Evolutionary conservation across 805 yeast genomes (phyloP).

Genomic region (Candida cerambycidarum): DNA sequence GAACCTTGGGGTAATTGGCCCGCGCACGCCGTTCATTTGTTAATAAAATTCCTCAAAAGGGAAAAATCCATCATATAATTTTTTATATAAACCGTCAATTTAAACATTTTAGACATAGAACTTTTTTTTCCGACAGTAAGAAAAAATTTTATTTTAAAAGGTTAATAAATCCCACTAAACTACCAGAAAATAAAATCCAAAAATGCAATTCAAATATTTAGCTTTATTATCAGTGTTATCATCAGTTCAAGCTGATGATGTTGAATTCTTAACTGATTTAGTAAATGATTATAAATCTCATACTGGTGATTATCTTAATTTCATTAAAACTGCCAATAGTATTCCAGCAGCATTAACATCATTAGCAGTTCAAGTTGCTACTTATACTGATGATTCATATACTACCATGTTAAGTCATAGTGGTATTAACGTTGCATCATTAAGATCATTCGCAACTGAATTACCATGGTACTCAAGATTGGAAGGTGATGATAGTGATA

Average conservation of each 20-base stretch:
- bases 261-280: slow-evolving; percentile 32
- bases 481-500: background rate
- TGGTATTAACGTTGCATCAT: slow-evolving; percentile 19
- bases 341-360: slow-evolving; percentile 30
- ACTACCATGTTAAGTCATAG: slow-evolving; percentile 32
- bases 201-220: slow-evolving; percentile 8
- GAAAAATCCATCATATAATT: background rate
- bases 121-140: too few species aligned
- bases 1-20: slow-evolving; percentile 4
- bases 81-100: slow-evolving; percentile 1
- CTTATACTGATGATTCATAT: slow-evolving; percentile 36
- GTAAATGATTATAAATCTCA: slow-evolving; percentile 33
- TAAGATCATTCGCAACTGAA: slow-evolving; percentile 30
- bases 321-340: slow-evolving; percentile 24
- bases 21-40: slow-evolving; percentile 3
- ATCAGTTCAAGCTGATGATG: slow-evolving; percentile 20
- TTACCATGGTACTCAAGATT: slow-evolving; percentile 37
- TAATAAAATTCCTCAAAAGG: slow-evolving; percentile 5
- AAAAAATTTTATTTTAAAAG: too few species aligned
- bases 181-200: too few species aligned
- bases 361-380: slow-evolving; percentile 30
- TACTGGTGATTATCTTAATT: slow-evolving; percentile 26
- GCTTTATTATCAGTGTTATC: slow-evolving; percentile 7
- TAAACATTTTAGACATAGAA: background rate
- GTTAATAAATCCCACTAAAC: too few species aligned